These are phyloP conservation scores for Paramecium sonneborni DNA, from an alignment of 73 alveolate species.

Conservation along the genomic window DNA sequence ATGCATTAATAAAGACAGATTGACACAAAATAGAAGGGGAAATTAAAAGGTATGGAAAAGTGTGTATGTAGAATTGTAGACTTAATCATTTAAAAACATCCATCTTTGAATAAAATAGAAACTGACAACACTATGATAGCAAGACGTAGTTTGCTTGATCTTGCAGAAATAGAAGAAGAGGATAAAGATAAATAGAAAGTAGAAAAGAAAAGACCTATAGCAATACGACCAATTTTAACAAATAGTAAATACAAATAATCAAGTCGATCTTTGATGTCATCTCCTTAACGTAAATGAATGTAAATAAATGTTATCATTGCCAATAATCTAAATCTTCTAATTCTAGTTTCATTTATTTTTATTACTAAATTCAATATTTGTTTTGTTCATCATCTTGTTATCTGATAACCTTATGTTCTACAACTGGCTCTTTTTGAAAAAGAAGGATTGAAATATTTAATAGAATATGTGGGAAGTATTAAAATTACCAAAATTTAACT, in stretches of 20 bases:
- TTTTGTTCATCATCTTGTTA: neutral
- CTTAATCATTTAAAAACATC: neutral
- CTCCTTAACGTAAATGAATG: slow-evolving; percentile 18
- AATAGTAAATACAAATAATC: neutral
- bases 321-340: slow-evolving; percentile 33
- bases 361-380: neutral
- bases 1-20: neutral
- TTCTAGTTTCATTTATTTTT: neutral
- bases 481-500: slow-evolving; percentile 11
- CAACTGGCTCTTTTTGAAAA: neutral
- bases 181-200: neutral
- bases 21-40: neutral
- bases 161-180: neutral
- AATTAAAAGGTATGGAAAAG: neutral
- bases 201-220: neutral
- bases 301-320: slow-evolving; percentile 12
- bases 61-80: neutral
- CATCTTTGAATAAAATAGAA: neutral
- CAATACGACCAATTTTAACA: slow-evolving; percentile 1
- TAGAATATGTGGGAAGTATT: neutral
- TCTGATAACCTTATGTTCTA: neutral
- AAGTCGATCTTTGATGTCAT: neutral
- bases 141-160: neutral
- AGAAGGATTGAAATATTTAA: neutral
- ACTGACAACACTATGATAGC: neutral